A percentile compares a stretch with the other conserved stretches of the same genome.
Evolutionary conservation across 805 yeast genomes (phyloP).

Genomic region (Kodamaea kakaduensis): DNA sequence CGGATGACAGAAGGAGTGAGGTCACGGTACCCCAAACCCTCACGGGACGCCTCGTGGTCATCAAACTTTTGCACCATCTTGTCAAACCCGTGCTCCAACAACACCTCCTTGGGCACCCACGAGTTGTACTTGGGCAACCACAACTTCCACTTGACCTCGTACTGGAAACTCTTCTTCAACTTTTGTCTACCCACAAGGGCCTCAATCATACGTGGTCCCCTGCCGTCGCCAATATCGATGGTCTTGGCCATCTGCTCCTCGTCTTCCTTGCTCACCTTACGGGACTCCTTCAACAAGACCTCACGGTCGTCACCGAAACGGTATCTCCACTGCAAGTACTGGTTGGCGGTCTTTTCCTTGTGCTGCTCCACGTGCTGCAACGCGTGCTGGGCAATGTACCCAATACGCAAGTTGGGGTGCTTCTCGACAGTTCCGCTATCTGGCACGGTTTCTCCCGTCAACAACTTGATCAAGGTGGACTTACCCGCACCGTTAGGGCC

Average conservation of each 20-base stretch:
- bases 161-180: conserved; percentile 93
- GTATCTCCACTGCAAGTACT: conserved; percentile 97
- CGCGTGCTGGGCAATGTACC: conserved; percentile 98
- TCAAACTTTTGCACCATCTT: conserved; percentile 44
- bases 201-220: conserved; percentile 84
- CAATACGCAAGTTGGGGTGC: conserved; percentile 96
- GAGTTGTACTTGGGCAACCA: conserved; percentile 93
- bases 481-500: conserved; percentile 99
- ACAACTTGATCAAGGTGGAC: conserved; percentile 87
- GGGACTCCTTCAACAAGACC: conserved; percentile 86
- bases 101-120: conserved; percentile 82
- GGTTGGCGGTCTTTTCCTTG: conserved; percentile 96
- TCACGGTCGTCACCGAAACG: conserved; percentile 98
- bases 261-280: conserved; percentile 77
- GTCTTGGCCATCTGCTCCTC: conserved; percentile 71
- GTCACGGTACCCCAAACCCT: conserved; percentile 45
- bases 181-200: conserved; percentile 97
- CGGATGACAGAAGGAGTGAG: conserved; percentile 87
- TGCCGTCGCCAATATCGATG: conserved; percentile 79
- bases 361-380: conserved; percentile 96
- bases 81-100: conserved; percentile 59
- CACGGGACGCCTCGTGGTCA: conserved; percentile 47
- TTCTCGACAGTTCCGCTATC: conserved; percentile 88
- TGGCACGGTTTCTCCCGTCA: conserved; percentile 90
- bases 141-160: conserved; percentile 89